Base-by-base conservation (phyloP, 2,329 filamentous ascomycete species). In the Sclerotinia minor region DNA sequence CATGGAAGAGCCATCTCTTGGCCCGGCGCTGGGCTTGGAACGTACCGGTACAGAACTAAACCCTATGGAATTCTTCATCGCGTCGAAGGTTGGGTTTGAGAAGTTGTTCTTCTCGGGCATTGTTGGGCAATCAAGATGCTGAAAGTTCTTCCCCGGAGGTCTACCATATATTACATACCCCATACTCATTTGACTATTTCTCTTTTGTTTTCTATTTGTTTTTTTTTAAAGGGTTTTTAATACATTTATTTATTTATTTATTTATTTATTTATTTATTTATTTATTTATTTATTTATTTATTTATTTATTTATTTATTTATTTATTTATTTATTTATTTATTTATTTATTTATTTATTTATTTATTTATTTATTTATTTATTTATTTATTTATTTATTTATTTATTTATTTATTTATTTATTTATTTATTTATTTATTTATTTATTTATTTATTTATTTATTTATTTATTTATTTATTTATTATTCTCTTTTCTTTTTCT, bases 111-210 rank as follows among this genome's bases (percentile, higher is more conserved):
- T 45, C 19, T 15, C 49, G 45, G 15, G 17, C 32, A 55, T 59
- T 15, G 24, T 26, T 38, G 32, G 59, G n/a, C 45, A 50, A 38
- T 26, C 9, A 15, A 15, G 8, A 38, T 61, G 19, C n/a, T 26
- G 29, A 19, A 41, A 41, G 38, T 41, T 4, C 38, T 41, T 41
- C 38, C 13, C 38, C 38, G 38, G 15, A 41, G 38, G 38, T 41
- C 38, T 41, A 41, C 38, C 38, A 41, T 41, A 41, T 41, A 41
- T 41, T 41, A 41, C 38, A 41, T 41, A 41, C 45, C 26, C 29
- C 45, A n/a, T 50, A 7, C 59, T 50, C 59, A 63, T 61, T 61
- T 61, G 29, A 24, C 13, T 3, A 61, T 61, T 6, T 6, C 24
- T n/a, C n/a, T n/a, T n/a, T n/a, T n/a, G 21, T 44, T 41, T 26